A percentile compares a stretch with the other conserved stretches of the same genome.
Evolutionary conservation across 1,139 yeast species (phyloP).

Genomic region (Suhomyces taliae): DNA sequence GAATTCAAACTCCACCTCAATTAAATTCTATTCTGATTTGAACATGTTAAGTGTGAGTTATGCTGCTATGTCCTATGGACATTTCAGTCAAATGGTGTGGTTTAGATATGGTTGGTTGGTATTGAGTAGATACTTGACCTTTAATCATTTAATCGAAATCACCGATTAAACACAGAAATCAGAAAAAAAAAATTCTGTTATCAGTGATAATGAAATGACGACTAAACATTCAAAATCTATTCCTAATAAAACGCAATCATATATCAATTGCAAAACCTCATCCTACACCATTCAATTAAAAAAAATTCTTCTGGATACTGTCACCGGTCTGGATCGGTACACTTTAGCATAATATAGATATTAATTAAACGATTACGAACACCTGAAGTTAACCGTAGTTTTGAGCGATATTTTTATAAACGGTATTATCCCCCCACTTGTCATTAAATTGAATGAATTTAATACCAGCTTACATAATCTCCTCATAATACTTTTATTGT

Average conservation of each 20-base stretch:
- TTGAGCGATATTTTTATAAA: neutral
- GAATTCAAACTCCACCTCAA: slow-evolving; percentile 22
- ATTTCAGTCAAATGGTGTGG: slow-evolving; percentile 93
- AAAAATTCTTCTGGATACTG: neutral
- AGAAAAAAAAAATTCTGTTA: neutral
- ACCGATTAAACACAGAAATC: neutral
- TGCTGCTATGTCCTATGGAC: slow-evolving; percentile 82
- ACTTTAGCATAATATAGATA: neutral
- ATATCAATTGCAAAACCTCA: too few relatives aligned
- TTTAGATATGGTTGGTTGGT: slow-evolving; percentile 88
- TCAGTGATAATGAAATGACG: neutral
- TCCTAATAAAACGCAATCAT: too few relatives aligned
- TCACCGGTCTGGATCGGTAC: slow-evolving; percentile 2
- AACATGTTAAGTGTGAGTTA: slow-evolving; percentile 59
- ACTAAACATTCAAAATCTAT: too few relatives aligned
- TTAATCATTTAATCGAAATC: slow-evolving; percentile 59
- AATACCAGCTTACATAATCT: neutral
- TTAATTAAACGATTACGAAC: neutral
- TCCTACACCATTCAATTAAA: too few relatives aligned
- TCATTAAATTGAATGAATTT: neutral
- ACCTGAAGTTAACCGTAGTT: neutral
- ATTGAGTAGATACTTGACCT: slow-evolving; percentile 71
- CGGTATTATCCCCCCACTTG: neutral
- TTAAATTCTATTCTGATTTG: slow-evolving; percentile 52
- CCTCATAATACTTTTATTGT: neutral